Conservation (phyloP, 805 yeast genomes). For the Teunomyces atbi region DNA sequence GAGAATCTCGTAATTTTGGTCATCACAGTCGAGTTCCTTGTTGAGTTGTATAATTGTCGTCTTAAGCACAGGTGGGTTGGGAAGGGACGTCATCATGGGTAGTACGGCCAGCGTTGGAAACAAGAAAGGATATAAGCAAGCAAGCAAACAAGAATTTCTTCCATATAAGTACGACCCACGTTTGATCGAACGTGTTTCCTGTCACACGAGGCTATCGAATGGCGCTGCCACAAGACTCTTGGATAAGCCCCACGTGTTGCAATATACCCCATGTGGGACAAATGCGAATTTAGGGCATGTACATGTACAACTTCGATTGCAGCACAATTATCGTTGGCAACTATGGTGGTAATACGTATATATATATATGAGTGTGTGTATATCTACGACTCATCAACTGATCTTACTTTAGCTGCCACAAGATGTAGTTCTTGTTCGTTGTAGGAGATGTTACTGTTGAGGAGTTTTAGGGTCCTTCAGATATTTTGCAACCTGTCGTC, state of each 20-base stretch:
- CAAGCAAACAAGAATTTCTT: not conserved
- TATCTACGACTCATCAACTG: too few species aligned
- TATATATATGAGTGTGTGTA: too few species aligned
- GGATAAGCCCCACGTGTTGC: conserved; percentile 4
- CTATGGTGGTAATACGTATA: too few species aligned
- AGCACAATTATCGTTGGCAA: too few species aligned
- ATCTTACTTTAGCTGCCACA: too few species aligned
- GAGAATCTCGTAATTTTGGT: conserved; percentile 41
- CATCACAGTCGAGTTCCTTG: conserved; percentile 42
- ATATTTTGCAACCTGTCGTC: too few species aligned
- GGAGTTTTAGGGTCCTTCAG: too few species aligned
- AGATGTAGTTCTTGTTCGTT: too few species aligned
- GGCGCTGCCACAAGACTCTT: not conserved
- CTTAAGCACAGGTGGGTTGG: conserved; percentile 42
- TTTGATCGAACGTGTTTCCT: conserved; percentile 8
- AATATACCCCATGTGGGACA: conserved; percentile 2
- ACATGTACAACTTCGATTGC: too few species aligned
- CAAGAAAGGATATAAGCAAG: not conserved
- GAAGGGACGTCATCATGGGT: conserved; percentile 15
- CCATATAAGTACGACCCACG: conserved; percentile 8
- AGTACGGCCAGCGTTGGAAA: conserved; percentile 1
- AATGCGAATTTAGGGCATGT: not conserved
- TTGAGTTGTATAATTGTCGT: conserved; percentile 45
- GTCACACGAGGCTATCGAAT: conserved; percentile 7
- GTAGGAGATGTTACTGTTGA: too few species aligned